Conservation (phyloP, 2,329 filamentous ascomycete species). For the Coleophoma cylindrospora region DNA sequence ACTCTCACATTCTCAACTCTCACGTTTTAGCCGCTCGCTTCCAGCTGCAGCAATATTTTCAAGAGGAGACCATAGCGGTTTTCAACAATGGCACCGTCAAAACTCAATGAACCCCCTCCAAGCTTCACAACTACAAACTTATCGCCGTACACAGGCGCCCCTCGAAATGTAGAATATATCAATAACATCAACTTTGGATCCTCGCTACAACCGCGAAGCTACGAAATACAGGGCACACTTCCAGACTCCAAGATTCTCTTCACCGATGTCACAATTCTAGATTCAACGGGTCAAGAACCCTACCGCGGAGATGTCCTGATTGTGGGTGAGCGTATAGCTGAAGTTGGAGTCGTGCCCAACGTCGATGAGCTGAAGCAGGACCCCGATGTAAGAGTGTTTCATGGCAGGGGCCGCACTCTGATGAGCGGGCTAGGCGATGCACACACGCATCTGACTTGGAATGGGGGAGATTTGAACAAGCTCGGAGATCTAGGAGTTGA, state of each 20-base stretch:
- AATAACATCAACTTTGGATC: slow-evolving; percentile 10
- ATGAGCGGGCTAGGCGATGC: no score
- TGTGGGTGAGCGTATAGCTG: slow-evolving; percentile 19
- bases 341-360: slow-evolving; percentile 22
- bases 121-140: no score
- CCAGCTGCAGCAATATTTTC: no score
- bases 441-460: no score
- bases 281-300: slow-evolving; percentile 24
- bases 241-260: slow-evolving; percentile 23
- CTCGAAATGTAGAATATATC: slow-evolving; percentile 12
- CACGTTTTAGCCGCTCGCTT: no score
- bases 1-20: no score
- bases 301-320: slow-evolving; percentile 27
- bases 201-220: slow-evolving; percentile 11
- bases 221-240: slow-evolving; percentile 13
- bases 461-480: no score
- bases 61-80: no score
- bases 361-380: slow-evolving; percentile 16
- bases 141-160: slow-evolving; percentile 2
- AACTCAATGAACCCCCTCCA: no score
- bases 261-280: slow-evolving; percentile 26
- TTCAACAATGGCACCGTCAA: no score
- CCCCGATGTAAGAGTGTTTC: neutral
- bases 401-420: no score
- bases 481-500: no score